A percentile compares a stretch with the other conserved stretches of the same genome.
phyloP scores from a whole-genome alignment of 1,284 basidiomycete species.

The Rhodotorula glutinis region DNA sequence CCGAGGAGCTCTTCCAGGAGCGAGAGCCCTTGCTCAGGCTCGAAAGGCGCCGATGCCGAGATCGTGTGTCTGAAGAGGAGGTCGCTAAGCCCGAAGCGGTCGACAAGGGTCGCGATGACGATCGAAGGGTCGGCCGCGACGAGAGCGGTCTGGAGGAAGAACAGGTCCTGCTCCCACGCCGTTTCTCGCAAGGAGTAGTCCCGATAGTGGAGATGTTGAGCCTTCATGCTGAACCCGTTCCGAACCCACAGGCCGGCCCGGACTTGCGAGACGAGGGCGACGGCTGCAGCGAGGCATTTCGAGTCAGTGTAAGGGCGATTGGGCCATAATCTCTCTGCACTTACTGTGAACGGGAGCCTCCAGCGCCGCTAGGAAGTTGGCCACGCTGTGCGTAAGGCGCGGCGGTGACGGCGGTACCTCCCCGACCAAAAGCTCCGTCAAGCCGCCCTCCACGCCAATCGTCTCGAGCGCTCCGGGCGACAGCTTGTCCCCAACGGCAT shows the following conservation, averaged over 20 bases:
- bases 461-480: background rate
- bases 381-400: background rate
- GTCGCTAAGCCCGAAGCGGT: conserved; percentile 75
- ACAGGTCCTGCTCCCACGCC: conserved; percentile 95
- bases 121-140: conserved; percentile 73
- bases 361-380: background rate
- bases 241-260: conserved; percentile 95
- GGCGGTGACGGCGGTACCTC: conserved; percentile 2
- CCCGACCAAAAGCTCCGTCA: conserved; percentile 50
- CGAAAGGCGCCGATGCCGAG: conserved; percentile 57
- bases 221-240: conserved; percentile 92
- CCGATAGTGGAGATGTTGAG: conserved; percentile 93
- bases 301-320: no score
- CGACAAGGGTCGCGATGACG: conserved; percentile 79
- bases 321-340: no score
- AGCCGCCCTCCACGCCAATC: conserved; percentile 4
- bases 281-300: conserved; percentile 54
- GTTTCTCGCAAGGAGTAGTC: conserved; percentile 93
- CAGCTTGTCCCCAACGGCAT: background rate
- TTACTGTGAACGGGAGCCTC: background rate
- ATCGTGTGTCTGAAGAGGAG: conserved; percentile 62
- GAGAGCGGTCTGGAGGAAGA: conserved; percentile 78
- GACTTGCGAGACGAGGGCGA: conserved; percentile 89
- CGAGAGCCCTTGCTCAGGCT: conserved; percentile 66
- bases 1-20: conserved; percentile 93